These are phyloP conservation scores for Elasticomyces elasticus DNA, from an alignment of 495 filamentous ascomycete species.

Conservation along the genomic window DNA sequence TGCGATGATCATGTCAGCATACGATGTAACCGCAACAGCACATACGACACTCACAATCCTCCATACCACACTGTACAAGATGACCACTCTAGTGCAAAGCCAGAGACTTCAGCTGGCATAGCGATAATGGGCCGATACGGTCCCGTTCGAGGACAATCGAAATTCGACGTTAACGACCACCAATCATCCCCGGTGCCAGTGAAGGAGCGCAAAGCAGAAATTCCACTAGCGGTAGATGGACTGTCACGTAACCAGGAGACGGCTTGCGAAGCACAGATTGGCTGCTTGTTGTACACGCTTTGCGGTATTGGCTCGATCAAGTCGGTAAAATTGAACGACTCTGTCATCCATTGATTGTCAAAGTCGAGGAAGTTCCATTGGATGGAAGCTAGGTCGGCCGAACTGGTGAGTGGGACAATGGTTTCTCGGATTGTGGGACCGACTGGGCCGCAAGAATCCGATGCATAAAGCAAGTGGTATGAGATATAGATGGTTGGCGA, in stretches of 20 bases:
- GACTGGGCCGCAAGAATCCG: conserved; percentile 1
- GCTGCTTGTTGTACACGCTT: conserved; percentile 5
- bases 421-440: not conserved
- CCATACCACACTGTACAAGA: not conserved
- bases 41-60: not conserved
- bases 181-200: not conserved
- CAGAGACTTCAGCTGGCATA: not conserved
- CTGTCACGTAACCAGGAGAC: not conserved
- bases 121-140: not conserved
- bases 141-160: not conserved
- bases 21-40: not conserved
- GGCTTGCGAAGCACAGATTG: not conserved
- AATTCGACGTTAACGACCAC: not conserved
- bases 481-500: conserved; percentile 8
- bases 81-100: not conserved
- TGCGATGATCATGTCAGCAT: not conserved
- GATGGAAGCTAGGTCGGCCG: not conserved
- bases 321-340: conserved; percentile 5
- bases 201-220: not conserved
- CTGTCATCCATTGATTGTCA: not conserved
- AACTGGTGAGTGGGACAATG: not conserved
- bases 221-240: not conserved
- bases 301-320: conserved; percentile 1
- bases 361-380: not conserved
- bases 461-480: conserved; percentile 1